Percentiles rank a stretch among this genome's conserved stretches.
phyloP scores from a whole-genome alignment of 352 stramenopile genomes.

The Globisporangium spinosum region DNA sequence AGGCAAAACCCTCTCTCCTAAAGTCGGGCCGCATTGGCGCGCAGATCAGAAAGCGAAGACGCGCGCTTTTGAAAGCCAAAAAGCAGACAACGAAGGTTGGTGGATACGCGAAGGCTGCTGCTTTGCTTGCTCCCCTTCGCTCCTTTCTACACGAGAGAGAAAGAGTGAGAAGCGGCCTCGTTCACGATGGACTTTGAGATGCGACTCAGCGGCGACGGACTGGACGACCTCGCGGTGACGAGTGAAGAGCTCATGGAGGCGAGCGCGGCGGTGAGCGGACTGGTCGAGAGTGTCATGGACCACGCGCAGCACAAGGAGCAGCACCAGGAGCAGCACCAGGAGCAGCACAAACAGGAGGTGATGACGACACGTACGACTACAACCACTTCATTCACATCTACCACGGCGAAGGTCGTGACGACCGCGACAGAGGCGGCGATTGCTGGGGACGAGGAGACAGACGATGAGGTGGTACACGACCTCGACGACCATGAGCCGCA shows the following conservation, averaged over 20 bases:
- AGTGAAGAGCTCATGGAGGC: constrained; percentile 13
- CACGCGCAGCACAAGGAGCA: background rate
- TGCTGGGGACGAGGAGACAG: constrained; percentile 6
- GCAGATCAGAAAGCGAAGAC: background rate
- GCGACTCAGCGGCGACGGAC: constrained; percentile 10
- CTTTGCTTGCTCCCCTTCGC: background rate
- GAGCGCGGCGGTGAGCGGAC: constrained; percentile 7
- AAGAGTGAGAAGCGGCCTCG: background rate
- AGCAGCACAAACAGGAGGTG: background rate
- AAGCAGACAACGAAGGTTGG: background rate
- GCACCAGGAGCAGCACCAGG: background rate
- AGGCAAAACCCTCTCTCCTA: background rate
- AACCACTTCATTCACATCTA: background rate
- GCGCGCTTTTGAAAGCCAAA: background rate
- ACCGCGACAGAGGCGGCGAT: background rate
- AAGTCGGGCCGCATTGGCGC: background rate
- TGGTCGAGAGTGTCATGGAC: constrained; percentile 1
- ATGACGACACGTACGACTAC: background rate
- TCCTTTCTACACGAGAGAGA: background rate
- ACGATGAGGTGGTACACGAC: constrained; percentile 20
- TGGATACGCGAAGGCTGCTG: background rate
- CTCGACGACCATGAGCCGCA: background rate
- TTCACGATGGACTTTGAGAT: constrained; percentile 14
- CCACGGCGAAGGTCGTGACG: background rate
- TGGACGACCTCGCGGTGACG: constrained; percentile 16